phyloP scores from a whole-genome alignment of 768 basidiomycete species.

The Podaxis sp. region DNA sequence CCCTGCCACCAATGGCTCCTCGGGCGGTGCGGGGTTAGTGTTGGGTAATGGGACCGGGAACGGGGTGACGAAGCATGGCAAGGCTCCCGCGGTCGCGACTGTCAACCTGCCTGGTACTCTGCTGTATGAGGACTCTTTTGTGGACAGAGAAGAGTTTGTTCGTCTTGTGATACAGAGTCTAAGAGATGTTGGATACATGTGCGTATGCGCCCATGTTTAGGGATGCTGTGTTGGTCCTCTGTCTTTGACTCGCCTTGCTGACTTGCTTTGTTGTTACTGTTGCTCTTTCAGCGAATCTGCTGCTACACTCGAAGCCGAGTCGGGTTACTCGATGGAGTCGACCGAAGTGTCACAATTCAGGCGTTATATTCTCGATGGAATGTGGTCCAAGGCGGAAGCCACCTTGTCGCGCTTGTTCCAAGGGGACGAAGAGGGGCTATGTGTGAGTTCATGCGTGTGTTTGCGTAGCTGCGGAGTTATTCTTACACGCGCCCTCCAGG shows the following conservation, averaged over 20 bases:
- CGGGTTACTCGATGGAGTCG: slow-evolving; percentile 84
- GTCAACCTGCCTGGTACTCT: slow-evolving; percentile 72
- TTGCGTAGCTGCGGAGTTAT: slow-evolving; percentile 7
- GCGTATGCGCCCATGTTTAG: slow-evolving; percentile 27
- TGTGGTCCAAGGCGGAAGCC: slow-evolving; percentile 78
- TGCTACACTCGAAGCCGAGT: slow-evolving; percentile 86
- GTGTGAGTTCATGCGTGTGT: slow-evolving; percentile 44
- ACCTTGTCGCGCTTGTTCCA: slow-evolving; percentile 71
- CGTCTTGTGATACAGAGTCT: slow-evolving; percentile 86
- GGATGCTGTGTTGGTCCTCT: neutral
- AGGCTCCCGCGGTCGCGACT: slow-evolving; percentile 45
- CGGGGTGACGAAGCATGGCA: slow-evolving; percentile 51
- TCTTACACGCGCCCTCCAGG: slow-evolving; percentile 41
- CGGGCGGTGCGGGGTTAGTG: slow-evolving; percentile 7
- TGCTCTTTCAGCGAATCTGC: slow-evolving; percentile 71
- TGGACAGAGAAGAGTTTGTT: slow-evolving; percentile 90
- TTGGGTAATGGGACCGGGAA: slow-evolving; percentile 51
- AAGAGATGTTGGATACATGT: slow-evolving; percentile 83
- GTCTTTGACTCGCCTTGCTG: slow-evolving; percentile 16
- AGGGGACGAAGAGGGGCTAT: slow-evolving; percentile 62
- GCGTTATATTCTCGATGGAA: slow-evolving; percentile 73
- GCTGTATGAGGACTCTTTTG: slow-evolving; percentile 74
- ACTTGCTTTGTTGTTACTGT: neutral
- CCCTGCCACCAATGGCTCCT: slow-evolving; percentile 32
- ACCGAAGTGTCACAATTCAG: slow-evolving; percentile 78